phyloP scores from a whole-genome alignment of 257 asterid genomes.

The Nicotiana tabacum region DNA sequence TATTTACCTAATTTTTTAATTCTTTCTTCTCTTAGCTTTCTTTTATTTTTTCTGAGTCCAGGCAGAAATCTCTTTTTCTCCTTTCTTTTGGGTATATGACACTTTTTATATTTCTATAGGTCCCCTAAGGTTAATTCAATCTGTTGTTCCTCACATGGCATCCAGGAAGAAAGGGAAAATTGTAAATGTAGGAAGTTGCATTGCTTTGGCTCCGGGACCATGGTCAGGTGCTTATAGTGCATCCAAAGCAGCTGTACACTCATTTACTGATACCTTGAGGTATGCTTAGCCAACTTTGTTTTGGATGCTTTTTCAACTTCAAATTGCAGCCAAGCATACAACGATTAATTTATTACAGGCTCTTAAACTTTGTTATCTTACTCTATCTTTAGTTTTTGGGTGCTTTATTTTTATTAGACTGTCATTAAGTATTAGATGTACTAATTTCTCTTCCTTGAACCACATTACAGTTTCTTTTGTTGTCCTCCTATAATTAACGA shows the following conservation, averaged over 20 bases:
- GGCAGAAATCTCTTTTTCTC: background rate
- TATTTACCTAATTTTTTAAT: background rate
- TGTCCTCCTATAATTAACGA: background rate
- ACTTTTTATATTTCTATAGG: conserved; percentile 33
- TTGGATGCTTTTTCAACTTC: background rate
- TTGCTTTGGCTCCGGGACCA: conserved; percentile 67
- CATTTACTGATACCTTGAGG: conserved; percentile 76
- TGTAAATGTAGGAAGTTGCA: conserved; percentile 79
- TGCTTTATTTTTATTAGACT: background rate
- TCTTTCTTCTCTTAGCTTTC: background rate
- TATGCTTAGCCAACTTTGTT: conserved; percentile 7
- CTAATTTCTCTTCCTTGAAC: background rate
- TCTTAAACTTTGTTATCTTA: background rate
- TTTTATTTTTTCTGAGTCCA: no score
- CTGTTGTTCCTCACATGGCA: conserved; percentile 91
- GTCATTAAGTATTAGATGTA: background rate
- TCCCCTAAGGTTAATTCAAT: conserved; percentile 76
- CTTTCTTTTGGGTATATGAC: background rate
- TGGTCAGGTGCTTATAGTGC: conserved; percentile 87
- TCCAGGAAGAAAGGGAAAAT: conserved; percentile 84
- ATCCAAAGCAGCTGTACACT: conserved; percentile 87
- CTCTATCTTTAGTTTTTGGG: background rate
- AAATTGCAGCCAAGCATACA: background rate
- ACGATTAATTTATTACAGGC: background rate
- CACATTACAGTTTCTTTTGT: background rate